Conservation (phyloP, 768 basidiomycete genomes). For the Suillus fuscotomentosus region DNA sequence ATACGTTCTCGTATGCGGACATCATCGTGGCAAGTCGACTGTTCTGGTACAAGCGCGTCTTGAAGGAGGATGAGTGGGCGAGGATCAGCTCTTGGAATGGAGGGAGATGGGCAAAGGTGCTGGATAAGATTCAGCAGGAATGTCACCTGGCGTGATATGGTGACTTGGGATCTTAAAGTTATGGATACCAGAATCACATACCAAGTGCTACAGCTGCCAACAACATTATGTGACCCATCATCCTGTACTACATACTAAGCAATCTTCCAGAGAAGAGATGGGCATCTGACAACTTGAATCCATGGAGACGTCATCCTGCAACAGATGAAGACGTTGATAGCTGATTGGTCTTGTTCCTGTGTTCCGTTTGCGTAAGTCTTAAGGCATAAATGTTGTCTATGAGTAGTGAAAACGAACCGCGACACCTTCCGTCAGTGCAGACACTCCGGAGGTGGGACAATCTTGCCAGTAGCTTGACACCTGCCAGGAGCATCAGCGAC, state of each 20-base stretch:
- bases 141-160: neutral
- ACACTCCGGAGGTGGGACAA: too few species aligned
- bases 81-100: conserved; percentile 2
- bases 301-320: neutral
- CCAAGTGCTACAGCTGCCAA: neutral
- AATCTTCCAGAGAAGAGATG: neutral
- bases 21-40: conserved; percentile 3
- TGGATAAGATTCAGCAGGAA: neutral
- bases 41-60: conserved; percentile 4
- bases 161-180: neutral
- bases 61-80: conserved; percentile 6
- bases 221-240: conserved; percentile 1
- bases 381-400: too few species aligned
- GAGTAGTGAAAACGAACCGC: too few species aligned
- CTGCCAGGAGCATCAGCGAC: too few species aligned
- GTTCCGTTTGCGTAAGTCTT: too few species aligned
- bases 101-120: conserved; percentile 4
- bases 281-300: neutral
- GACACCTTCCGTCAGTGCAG: too few species aligned
- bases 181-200: neutral
- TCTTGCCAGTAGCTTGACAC: too few species aligned
- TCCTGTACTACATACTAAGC: conserved; percentile 1
- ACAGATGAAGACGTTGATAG: too few species aligned
- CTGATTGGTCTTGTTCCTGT: too few species aligned
- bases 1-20: conserved; percentile 10